These are phyloP conservation scores for Bipolaris cookei DNA, from an alignment of 2,329 filamentous ascomycete species.

Conservation along the genomic window DNA sequence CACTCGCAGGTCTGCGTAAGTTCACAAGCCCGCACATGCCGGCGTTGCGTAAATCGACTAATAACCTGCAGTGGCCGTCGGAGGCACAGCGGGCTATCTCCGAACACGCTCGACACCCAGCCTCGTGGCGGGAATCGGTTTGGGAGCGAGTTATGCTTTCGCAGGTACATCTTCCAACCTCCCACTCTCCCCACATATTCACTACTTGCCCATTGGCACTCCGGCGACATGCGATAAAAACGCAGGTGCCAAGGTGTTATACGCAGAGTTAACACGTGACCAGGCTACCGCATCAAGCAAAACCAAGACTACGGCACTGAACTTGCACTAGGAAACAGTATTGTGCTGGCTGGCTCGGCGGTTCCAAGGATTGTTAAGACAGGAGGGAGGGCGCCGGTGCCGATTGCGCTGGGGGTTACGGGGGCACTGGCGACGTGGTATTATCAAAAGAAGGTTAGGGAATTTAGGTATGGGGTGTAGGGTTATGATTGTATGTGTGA, in stretches of 20 bases:
- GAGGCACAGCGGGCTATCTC: conserved; percentile 38
- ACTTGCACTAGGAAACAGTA: conserved; percentile 36
- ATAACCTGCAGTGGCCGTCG: conserved; percentile 29
- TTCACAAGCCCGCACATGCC: background rate
- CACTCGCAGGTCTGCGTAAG: conserved; percentile 38
- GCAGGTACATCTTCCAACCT: conserved; percentile 25
- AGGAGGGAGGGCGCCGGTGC: conserved; percentile 35
- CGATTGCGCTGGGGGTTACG: conserved; percentile 33
- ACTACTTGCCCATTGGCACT: too few relatives aligned
- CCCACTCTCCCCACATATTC: too few relatives aligned
- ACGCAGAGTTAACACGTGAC: background rate
- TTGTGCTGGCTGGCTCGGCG: conserved; percentile 32
- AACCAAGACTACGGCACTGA: conserved; percentile 41
- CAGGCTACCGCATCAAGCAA: conserved; percentile 37
- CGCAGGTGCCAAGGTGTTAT: too few relatives aligned
- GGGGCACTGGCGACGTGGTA: conserved; percentile 36
- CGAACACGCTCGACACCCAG: conserved; percentile 38
- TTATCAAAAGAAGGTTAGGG: conserved; percentile 41
- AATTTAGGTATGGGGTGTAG: conserved; percentile 38
- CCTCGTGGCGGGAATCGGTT: conserved; percentile 35
- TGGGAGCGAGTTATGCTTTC: conserved; percentile 36
- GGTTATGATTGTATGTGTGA: too few relatives aligned
- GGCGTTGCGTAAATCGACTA: background rate
- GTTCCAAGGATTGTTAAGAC: conserved; percentile 38
- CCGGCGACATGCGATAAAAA: too few relatives aligned